Conservation (phyloP, 805 yeast species). For the Pichia thaimueangensis region DNA sequence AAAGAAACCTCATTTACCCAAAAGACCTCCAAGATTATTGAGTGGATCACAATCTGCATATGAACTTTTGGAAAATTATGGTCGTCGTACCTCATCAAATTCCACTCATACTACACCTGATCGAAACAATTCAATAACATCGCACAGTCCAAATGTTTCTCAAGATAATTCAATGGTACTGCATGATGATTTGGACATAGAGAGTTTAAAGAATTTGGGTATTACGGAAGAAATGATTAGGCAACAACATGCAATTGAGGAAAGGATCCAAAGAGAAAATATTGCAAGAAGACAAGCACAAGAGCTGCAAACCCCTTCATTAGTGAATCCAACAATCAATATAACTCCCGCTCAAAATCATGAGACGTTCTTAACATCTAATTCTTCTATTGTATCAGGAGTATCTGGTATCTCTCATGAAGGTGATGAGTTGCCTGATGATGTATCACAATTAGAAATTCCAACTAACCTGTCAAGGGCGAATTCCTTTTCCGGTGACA, state of each 20-base stretch:
- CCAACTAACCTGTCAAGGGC: constrained; percentile 6
- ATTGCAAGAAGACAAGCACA: too few relatives aligned
- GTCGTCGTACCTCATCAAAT: constrained; percentile 1
- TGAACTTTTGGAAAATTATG: constrained; percentile 6
- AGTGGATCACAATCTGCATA: constrained; percentile 2
- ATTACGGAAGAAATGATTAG: constrained; percentile 8
- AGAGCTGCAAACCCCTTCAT: not conserved
- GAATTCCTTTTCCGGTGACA: not conserved
- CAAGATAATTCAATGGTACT: too few relatives aligned
- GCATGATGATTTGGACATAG: constrained; percentile 5
- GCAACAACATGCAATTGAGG: constrained; percentile 7
- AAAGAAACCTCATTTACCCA: constrained; percentile 6
- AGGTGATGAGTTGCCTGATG: constrained; percentile 3
- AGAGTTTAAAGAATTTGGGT: constrained; percentile 6
- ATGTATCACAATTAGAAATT: constrained; percentile 10
- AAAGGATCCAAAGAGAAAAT: constrained; percentile 3
- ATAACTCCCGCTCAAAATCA: not conserved
- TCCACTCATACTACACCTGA: not conserved
- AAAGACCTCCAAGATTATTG: constrained; percentile 5
- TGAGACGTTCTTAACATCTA: not conserved
- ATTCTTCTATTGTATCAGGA: not conserved
- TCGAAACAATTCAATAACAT: not conserved
- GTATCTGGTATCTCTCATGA: not conserved
- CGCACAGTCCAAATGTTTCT: not conserved
- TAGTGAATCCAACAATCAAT: not conserved